Evolutionary conservation across 192 early-diverging fungal genomes (phyloP).

Genomic region (Backusella morwellensis): DNA sequence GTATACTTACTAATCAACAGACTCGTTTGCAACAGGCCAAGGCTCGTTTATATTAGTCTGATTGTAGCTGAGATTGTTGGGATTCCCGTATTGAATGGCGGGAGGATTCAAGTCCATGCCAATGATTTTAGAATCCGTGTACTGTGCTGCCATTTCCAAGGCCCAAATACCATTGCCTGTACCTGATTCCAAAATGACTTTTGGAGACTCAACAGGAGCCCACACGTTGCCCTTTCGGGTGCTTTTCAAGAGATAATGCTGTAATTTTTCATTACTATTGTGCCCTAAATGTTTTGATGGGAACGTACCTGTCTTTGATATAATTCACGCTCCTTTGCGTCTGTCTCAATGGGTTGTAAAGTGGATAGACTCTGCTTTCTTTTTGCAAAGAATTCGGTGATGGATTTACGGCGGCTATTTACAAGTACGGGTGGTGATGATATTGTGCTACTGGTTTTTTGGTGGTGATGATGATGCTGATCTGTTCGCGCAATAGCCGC

Average conservation of each 20-base stretch:
- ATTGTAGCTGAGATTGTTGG: slow-evolving; percentile 29
- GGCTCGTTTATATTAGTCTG: slow-evolving; percentile 24
- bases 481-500: not conserved
- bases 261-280: no score
- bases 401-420: slow-evolving; percentile 23
- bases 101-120: slow-evolving; percentile 27
- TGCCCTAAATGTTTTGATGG: not conserved
- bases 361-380: slow-evolving; percentile 26
- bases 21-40: slow-evolving; percentile 26
- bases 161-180: slow-evolving; percentile 41
- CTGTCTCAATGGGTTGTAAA: slow-evolving; percentile 13
- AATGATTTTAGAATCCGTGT: slow-evolving; percentile 18
- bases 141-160: slow-evolving; percentile 30
- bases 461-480: not conserved
- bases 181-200: slow-evolving; percentile 33
- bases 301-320: slow-evolving; percentile 24
- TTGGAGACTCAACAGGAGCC: slow-evolving; percentile 22
- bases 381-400: slow-evolving; percentile 31
- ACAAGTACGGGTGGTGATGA: not conserved
- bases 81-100: slow-evolving; percentile 12
- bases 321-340: slow-evolving; percentile 30
- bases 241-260: slow-evolving; percentile 41
- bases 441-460: not conserved
- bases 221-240: slow-evolving; percentile 28
- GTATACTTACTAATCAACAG: slow-evolving; percentile 33